Evolutionary conservation across 2,329 filamentous ascomycete species (phyloP), one percentile per base, ranked within the genome.

Genomic region (Ceratocystis albifundus): DNA sequence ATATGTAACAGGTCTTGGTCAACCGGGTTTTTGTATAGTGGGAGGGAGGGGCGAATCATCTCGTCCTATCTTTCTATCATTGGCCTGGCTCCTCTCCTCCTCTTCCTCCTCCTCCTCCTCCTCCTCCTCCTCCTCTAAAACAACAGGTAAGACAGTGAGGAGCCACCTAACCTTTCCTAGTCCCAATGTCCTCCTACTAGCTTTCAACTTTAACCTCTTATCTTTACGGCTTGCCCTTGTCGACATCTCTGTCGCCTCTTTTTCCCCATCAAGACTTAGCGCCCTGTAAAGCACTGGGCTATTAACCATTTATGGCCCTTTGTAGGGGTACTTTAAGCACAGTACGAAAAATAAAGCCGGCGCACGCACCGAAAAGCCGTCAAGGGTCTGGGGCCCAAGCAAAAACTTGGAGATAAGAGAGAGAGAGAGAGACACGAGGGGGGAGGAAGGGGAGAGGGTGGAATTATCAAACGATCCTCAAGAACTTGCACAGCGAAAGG

Each of bases 1-100:
- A 28, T 63, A 63, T 63, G 61, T 63, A 63, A 63, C 22, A 63
- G 44, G 36, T 36, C 61, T 46, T 63, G 41, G 61, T 63, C 61
- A 48, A 6, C 20, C 61, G 22, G 22, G n/a, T 20, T 55, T 55
- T 2, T 25, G 59, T 20, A 28, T 17, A 17, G 44, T 17, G 36
- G 36, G 10, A 12, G 10, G 36, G 10, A 41, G 36, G 12, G 36
- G 36, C 36, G 3, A 41, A 15, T 41, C 10, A 41, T 15, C 25
- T 36, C 20, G 41, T 22, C 10, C 28, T 63, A 63, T 63, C 61
- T 63, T 63, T 50, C 15, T 22, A 46, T 50, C 61, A 15, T 50
- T 28, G 25, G 10, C 3, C 7, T 59, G 12, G 20, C 55, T 30
- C 12, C 55, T 30, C 28, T 22, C 46, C n/a, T n/a, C n/a, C n/a